Base-by-base conservation (phyloP, 441 rosid genomes). In the Erodium texanum region DNA sequence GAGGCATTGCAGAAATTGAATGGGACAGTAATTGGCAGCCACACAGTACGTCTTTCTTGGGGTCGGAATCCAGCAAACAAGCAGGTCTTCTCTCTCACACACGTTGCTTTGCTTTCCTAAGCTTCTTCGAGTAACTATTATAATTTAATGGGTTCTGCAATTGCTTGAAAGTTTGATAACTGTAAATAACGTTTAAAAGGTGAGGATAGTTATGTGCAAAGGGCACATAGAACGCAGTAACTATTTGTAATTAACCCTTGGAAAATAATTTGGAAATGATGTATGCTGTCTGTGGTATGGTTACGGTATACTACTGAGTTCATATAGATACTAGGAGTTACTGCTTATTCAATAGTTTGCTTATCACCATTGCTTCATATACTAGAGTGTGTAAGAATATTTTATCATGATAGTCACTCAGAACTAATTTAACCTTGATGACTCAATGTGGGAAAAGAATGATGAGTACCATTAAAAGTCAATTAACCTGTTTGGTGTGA, bases 31-130 rank as follows among this genome's bases (percentile, higher is more conserved):
- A 86, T 93, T n/a, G 98, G 97, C 59, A 85, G 84, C 66, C 96
- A 90, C 82, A 85, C 86, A 0, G 92, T 93, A 63, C 96, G 98
- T 20, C 97, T 93, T 65, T 93, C 98, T 71, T 91, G 98, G 98
- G 97, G 96, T n/a, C 96, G 90, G 66, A 89, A 83, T 77, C 91
- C 96, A 59, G 90, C 87, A 71, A 87, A 85, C 52, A 92, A 87
- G 79, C 97, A 90, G 98, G 98, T 78, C 70, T 48, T 11, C n/a
- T 14, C 41, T 16, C 43, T 16, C 10, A n/a, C n/a, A n/a, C n/a
- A n/a, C n/a, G n/a, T n/a, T n/a, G n/a, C n/a, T n/a, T n/a, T n/a
- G n/a, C n/a, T n/a, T n/a, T n/a, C n/a, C n/a, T n/a, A n/a, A n/a
- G n/a, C n/a, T n/a, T n/a, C n/a, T n/a, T n/a, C n/a, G n/a, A n/a